These are phyloP conservation scores for Corchorus capsularis DNA, from an alignment of 345 rosid species.

Conservation along the genomic window DNA sequence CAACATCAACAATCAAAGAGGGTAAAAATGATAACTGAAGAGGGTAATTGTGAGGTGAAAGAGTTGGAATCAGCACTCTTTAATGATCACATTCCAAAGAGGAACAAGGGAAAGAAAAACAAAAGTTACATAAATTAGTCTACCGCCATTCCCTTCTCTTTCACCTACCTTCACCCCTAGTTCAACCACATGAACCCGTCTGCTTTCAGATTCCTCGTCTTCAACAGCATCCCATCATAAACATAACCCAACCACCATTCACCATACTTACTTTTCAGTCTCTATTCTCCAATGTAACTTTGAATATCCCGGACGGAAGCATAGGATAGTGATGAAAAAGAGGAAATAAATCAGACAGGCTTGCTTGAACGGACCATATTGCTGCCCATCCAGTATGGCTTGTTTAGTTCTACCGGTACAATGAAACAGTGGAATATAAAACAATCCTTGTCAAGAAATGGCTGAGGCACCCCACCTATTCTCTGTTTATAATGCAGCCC, in stretches of 20 bases:
- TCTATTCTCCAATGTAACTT: background rate
- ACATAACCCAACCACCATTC: background rate
- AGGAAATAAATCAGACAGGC: slow-evolving; percentile 8
- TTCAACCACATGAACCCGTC: background rate
- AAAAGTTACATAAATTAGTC: slow-evolving; percentile 4
- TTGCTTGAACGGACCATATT: background rate
- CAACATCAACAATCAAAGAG: slow-evolving; percentile 2
- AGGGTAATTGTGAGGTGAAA: slow-evolving; percentile 1
- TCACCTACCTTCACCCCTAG: slow-evolving; percentile 2
- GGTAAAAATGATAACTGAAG: background rate
- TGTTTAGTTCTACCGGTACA: slow-evolving; percentile 1
- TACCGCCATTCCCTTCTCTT: background rate
- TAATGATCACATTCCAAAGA: background rate
- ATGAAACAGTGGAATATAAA: slow-evolving; percentile 13
- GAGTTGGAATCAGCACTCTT: background rate
- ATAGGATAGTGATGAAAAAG: background rate
- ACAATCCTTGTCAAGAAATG: slow-evolving; percentile 9
- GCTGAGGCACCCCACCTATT: background rate
- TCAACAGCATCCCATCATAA: background rate
- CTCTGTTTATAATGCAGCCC: background rate
- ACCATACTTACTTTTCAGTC: background rate
- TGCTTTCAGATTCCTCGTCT: background rate
- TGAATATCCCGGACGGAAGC: background rate
- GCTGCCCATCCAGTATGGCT: background rate
- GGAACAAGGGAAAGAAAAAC: background rate